Conservation (phyloP, 805 yeast species). For the Saccharomyces mikatae region DNA sequence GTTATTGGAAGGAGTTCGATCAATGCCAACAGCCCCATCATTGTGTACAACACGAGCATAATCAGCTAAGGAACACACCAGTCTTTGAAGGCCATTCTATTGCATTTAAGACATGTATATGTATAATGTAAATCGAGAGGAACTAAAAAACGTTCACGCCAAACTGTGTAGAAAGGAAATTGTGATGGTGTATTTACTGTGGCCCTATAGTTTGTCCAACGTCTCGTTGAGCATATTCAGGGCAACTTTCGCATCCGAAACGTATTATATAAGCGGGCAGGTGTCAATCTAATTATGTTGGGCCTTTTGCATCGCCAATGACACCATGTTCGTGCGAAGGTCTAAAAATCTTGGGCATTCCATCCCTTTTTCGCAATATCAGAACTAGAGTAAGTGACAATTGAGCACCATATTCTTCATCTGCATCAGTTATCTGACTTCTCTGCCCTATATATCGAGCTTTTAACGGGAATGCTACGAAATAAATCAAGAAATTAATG, state of each 20-base stretch:
- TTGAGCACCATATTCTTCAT: conserved; percentile 68
- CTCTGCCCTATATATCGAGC: conserved; percentile 53
- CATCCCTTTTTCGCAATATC: conserved; percentile 34
- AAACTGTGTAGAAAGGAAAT: background rate
- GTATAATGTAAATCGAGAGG: no score
- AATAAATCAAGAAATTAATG: conserved; percentile 14
- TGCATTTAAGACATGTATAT: no score
- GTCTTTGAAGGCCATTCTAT: no score
- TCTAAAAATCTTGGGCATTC: conserved; percentile 54
- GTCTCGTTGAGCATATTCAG: conserved; percentile 39
- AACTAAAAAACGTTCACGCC: background rate
- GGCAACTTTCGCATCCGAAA: conserved; percentile 52
- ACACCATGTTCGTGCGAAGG: conserved; percentile 49
- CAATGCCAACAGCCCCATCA: no score
- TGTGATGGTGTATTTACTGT: background rate
- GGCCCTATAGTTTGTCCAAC: conserved; percentile 13
- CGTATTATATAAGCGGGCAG: conserved; percentile 72
- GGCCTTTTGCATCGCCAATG: conserved; percentile 82
- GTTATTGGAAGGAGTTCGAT: no score
- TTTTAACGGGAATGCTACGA: conserved; percentile 46
- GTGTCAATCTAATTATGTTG: conserved; percentile 82
- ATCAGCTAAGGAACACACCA: no score
- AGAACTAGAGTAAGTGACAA: conserved; percentile 62
- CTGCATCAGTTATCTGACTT: conserved; percentile 35
- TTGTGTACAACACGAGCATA: no score